Evolutionary conservation across 257 asterid genomes (phyloP).

Genomic region (Solanum sitiens): DNA sequence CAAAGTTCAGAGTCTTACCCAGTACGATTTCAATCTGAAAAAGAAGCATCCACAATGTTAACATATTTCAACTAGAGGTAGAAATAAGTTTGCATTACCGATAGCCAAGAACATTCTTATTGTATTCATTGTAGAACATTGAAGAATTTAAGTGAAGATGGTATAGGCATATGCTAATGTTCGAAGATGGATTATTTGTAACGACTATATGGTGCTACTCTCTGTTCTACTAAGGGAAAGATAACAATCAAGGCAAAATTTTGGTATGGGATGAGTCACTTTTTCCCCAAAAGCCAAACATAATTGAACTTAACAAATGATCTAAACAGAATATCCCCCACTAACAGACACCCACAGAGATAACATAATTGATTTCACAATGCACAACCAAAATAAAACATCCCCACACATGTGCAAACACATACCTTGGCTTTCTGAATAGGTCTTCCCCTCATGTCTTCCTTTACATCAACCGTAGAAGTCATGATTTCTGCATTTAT

Average conservation of each 20-base stretch:
- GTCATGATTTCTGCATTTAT: constrained; percentile 55
- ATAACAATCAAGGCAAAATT: background rate
- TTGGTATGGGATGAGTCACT: background rate
- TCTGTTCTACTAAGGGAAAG: background rate
- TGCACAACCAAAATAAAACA: background rate
- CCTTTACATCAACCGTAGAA: constrained; percentile 77
- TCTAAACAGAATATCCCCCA: background rate
- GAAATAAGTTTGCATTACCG: background rate
- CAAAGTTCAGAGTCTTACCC: constrained; percentile 65
- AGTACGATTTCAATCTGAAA: constrained; percentile 61
- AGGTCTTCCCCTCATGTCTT: constrained; percentile 71
- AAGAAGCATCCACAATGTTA: background rate
- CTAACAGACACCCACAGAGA: background rate
- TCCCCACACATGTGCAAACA: background rate
- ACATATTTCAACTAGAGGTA: background rate
- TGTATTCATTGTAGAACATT: background rate
- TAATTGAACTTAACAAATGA: background rate
- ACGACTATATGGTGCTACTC: background rate
- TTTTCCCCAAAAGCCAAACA: background rate
- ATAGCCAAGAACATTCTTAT: background rate
- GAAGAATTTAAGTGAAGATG: background rate
- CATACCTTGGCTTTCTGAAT: constrained; percentile 74
- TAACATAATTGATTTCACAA: background rate
- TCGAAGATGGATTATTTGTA: background rate
- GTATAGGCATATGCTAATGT: background rate